Evolutionary conservation across 2,329 filamentous ascomycete genomes (phyloP).

Genomic region (Aspergillus glaucus): DNA sequence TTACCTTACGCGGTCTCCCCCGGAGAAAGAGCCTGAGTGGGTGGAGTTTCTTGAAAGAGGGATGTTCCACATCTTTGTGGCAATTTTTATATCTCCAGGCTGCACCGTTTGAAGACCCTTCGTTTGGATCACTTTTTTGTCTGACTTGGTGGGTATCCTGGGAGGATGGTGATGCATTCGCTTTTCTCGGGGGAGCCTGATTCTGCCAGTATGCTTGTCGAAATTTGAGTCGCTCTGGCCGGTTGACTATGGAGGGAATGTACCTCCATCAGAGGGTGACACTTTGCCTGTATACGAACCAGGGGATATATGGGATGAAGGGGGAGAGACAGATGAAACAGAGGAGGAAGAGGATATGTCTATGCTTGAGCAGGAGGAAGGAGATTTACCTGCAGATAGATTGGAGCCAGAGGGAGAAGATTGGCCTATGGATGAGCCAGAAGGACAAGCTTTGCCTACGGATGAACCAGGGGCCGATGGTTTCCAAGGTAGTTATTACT

Average conservation of each 20-base stretch:
- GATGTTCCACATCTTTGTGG: not conserved
- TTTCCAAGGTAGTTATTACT: not conserved
- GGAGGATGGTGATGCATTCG: not conserved
- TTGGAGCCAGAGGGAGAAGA: too few species aligned
- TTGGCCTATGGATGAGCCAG: too few species aligned
- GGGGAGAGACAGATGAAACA: too few species aligned
- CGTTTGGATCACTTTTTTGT: not conserved
- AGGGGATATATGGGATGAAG: too few species aligned
- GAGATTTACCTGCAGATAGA: too few species aligned
- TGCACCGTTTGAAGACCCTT: not conserved
- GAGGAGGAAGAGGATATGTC: too few species aligned
- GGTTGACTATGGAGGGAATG: not conserved
- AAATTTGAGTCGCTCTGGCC: not conserved
- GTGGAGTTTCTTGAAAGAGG: too few species aligned
- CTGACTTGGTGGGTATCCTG: not conserved
- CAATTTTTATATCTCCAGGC: not conserved
- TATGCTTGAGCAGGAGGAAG: too few species aligned
- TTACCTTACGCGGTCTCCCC: not conserved
- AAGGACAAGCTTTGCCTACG: too few species aligned
- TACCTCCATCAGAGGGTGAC: not conserved
- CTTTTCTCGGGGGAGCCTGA: not conserved
- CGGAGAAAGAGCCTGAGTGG: not conserved
- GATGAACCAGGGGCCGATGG: not conserved
- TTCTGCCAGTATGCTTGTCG: not conserved
- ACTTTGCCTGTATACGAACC: not conserved